Conservation (phyloP, 805 yeast genomes). For the Candida qinlingensis region DNA sequence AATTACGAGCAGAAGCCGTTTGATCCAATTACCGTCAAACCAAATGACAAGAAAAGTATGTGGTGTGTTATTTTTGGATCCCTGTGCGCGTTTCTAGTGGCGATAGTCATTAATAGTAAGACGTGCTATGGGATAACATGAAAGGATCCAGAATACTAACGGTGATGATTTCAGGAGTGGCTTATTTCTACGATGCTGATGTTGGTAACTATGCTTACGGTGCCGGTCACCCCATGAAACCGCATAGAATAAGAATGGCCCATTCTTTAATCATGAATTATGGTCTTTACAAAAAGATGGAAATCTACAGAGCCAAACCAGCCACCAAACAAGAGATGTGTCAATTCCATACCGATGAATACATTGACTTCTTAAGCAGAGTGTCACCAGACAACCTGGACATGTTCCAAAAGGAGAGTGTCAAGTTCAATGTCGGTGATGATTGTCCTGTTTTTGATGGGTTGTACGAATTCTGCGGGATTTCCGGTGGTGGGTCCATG, state of each 20-base stretch:
- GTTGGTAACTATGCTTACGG: conserved; percentile 98
- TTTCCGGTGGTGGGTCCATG: conserved; percentile 90
- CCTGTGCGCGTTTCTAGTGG: neutral
- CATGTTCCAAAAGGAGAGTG: conserved; percentile 50
- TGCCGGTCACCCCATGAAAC: conserved; percentile 96
- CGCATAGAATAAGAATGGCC: conserved; percentile 87
- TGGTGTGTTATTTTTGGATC: conserved; percentile 3
- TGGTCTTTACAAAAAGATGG: conserved; percentile 85
- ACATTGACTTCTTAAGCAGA: conserved; percentile 82
- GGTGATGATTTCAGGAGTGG: conserved; percentile 36
- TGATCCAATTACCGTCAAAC: conserved; percentile 53
- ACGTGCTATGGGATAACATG: too few relatives aligned
- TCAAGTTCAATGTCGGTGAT: conserved; percentile 91
- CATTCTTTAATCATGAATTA: conserved; percentile 86
- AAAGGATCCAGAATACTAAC: conserved; percentile 9
- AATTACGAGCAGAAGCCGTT: conserved; percentile 45
- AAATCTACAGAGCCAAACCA: conserved; percentile 73
- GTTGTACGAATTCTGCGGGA: conserved; percentile 80
- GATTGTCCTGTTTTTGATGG: conserved; percentile 93
- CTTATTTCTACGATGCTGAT: conserved; percentile 81
- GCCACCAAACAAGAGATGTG: conserved; percentile 78
- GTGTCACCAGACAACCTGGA: conserved; percentile 88
- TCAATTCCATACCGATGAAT: conserved; percentile 86
- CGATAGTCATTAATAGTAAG: too few relatives aligned
- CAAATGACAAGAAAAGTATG: conserved; percentile 46